Conservation (phyloP, 345 rosid species). For the Pseudoturritis turrita region DNA sequence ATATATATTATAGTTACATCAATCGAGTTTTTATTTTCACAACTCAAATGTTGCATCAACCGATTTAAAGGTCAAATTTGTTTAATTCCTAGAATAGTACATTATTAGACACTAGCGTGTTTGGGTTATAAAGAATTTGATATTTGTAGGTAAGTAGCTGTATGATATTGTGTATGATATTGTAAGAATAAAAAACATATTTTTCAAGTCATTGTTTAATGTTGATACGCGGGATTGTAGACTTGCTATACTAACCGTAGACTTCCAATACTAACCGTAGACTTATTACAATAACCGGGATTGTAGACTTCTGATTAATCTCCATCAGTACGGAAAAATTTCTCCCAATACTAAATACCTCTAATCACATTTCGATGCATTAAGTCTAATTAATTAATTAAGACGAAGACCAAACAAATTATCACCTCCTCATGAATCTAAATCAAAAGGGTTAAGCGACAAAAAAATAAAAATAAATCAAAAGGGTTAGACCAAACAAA, state of each 20-base stretch:
- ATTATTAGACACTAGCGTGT: conserved; percentile 8
- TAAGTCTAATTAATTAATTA: too few species aligned
- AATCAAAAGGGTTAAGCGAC: too few species aligned
- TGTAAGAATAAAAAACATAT: neutral
- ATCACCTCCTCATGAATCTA: too few species aligned
- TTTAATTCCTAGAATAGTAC: neutral
- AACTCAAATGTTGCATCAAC: conserved; percentile 13
- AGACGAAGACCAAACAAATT: too few species aligned
- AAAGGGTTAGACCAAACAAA: too few species aligned
- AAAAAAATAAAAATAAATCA: too few species aligned
- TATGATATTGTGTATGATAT: neutral
- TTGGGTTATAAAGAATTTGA: neutral
- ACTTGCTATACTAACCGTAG: neutral
- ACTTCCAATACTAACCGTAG: too few species aligned
- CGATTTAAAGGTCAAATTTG: conserved; percentile 9
- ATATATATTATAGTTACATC: neutral
- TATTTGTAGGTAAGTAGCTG: neutral
- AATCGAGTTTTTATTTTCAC: neutral
- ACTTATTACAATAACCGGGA: too few species aligned
- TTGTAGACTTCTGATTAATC: neutral
- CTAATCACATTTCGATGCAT: too few species aligned
- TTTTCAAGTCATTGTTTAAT: neutral
- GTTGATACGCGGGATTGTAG: conserved; percentile 2
- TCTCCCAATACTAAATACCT: too few species aligned
- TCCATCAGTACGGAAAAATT: neutral